Evolutionary conservation across 495 filamentous ascomycete genomes (phyloP).

Genomic region (Xylaria bambusicola): DNA sequence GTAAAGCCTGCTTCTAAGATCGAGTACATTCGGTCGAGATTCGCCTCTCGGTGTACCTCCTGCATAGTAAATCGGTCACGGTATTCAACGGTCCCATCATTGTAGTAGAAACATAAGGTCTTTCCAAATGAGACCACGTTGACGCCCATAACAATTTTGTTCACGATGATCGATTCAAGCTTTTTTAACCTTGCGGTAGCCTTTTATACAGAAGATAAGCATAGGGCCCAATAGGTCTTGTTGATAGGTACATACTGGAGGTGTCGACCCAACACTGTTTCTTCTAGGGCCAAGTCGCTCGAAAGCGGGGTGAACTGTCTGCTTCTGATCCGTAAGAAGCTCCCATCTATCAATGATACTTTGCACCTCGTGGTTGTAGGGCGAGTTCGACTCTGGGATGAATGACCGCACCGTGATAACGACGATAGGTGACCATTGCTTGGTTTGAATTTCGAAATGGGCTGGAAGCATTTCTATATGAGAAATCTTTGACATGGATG

Average conservation of each 20-base stretch:
- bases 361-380: conserved; percentile 60
- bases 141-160: conserved; percentile 69
- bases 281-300: conserved; percentile 69
- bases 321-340: conserved; percentile 58
- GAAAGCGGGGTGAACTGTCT: conserved; percentile 69
- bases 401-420: conserved; percentile 74
- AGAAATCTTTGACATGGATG: conserved; percentile 62
- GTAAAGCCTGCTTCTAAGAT: conserved; percentile 29
- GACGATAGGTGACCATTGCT: conserved; percentile 56
- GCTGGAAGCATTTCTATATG: conserved; percentile 67
- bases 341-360: conserved; percentile 80
- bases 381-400: conserved; percentile 51
- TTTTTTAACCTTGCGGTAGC: conserved; percentile 62
- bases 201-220: conserved; percentile 43
- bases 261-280: conserved; percentile 50
- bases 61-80: conserved; percentile 71
- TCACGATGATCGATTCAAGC: conserved; percentile 62
- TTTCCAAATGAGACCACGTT: conserved; percentile 66
- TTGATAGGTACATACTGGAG: conserved; percentile 34
- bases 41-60: conserved; percentile 61
- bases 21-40: conserved; percentile 56
- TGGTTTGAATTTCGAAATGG: conserved; percentile 50
- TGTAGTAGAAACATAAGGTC: conserved; percentile 66
- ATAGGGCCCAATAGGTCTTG: not conserved
- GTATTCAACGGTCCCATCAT: conserved; percentile 77